Evolutionary conservation across 2,329 filamentous ascomycete genomes (phyloP), one percentile per base, ranked within the genome.

Genomic region (Fusarium chuoi): DNA sequence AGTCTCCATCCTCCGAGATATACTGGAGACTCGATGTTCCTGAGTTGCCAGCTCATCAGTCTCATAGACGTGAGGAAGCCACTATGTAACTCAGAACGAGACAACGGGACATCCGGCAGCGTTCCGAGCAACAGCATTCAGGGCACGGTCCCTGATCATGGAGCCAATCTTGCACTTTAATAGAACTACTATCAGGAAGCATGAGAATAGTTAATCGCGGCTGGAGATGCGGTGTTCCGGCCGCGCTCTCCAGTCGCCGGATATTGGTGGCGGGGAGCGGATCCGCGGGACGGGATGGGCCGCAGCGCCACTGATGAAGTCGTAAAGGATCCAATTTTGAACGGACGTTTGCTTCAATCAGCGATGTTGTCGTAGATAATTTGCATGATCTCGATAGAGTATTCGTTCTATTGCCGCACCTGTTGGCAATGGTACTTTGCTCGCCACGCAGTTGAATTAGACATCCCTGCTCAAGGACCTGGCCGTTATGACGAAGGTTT

Each of bases 201-300:
- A 65, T 13, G 61, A 41, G 9, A 44, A 63, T 26, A 45, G 38
- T 26, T 65, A 20, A 36, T 65, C 44, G 28, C 67, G 65, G 65
- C 49, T 46, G 39, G 24, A 57, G 28, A 46, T 46, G 17, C 9
- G 33, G 38, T 18, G 24, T 69, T 51, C 57, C 57, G 42, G 44
- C 26, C 26, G 39, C 44, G 48, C 55, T 62, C 35, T 39, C 39
- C 39, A 44, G 59, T 46, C 26, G 64, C 59, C 41, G 65, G 60
- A 70, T 63, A 64, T 58, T 64, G 60, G 72, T 73, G 68, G 76
- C 74, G 58, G 55, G 55, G 38, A 62, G 65, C 73, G 71, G 73
- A 75, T 73, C 62, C 74, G 42, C 74, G 73, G 75, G 70, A 66
- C 75, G 75, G 75, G 73, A 76, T 74, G 75, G 68, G 73, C 75